These are phyloP conservation scores for Casaregolazyma lundiana DNA, from an alignment of 1,139 yeast genomes.

Conservation along the genomic window DNA sequence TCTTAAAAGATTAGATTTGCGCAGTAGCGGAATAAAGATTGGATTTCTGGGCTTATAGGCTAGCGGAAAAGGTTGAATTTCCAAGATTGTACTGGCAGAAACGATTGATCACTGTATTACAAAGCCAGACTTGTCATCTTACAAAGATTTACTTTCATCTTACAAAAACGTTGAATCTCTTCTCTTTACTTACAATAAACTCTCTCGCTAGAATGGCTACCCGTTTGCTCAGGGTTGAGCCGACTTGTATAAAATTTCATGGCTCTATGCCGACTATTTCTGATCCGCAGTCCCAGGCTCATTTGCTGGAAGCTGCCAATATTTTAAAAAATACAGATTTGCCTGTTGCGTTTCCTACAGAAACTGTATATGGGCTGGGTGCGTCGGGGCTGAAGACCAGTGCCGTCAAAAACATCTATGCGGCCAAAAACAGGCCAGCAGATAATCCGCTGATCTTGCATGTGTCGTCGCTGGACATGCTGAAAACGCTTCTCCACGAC, in stretches of 20 bases:
- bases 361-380: conserved; percentile 93
- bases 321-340: conserved; percentile 47
- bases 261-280: conserved; percentile 8
- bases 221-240: conserved; percentile 43
- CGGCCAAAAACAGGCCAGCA: conserved; percentile 88
- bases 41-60: no score
- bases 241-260: conserved; percentile 33
- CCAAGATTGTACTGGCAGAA: no score
- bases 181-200: no score
- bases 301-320: conserved; percentile 54
- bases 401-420: conserved; percentile 70
- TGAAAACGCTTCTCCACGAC: conserved; percentile 51
- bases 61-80: no score
- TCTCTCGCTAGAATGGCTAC: no score
- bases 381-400: conserved; percentile 76
- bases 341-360: conserved; percentile 92
- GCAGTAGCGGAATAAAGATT: no score
- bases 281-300: conserved; percentile 41
- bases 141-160: no score
- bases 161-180: no score
- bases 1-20: no score
- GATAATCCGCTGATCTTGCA: conserved; percentile 94
- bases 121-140: no score
- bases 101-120: no score
- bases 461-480: conserved; percentile 70